Conservation (phyloP, 805 yeast species). For the Myxozyma melibiosi region DNA sequence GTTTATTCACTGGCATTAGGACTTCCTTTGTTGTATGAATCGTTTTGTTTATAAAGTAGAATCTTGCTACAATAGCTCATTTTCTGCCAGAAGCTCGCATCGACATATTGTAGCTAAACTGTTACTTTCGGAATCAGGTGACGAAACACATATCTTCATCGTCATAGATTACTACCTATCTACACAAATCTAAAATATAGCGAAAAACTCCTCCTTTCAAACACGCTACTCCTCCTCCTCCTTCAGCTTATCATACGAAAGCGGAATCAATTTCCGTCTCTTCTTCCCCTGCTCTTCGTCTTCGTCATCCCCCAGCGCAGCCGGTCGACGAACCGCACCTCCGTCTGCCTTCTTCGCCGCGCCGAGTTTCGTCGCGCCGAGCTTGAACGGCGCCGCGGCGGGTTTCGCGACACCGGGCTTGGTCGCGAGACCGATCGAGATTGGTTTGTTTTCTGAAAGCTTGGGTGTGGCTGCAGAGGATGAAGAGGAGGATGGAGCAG, state of each 20-base stretch:
- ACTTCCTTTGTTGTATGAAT: too few species aligned
- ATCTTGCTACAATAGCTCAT: too few species aligned
- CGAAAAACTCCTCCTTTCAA: not conserved
- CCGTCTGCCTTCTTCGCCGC: not conserved
- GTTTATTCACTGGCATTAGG: too few species aligned
- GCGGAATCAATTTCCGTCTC: conserved; percentile 27
- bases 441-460: conserved; percentile 13
- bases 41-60: too few species aligned
- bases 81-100: too few species aligned
- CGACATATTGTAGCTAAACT: too few species aligned
- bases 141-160: too few species aligned
- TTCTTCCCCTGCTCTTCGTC: conserved; percentile 19
- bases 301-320: conserved; percentile 16
- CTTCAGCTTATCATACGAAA: conserved; percentile 26
- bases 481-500: not conserved
- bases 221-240: not conserved
- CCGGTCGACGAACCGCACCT: conserved; percentile 6
- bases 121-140: too few species aligned
- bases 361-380: conserved; percentile 15
- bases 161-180: too few species aligned
- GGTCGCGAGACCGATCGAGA: conserved; percentile 22
- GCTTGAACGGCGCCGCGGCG: conserved; percentile 7
- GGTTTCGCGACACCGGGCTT: conserved; percentile 3
- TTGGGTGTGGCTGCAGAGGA: not conserved
- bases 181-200: not conserved